These are phyloP conservation scores for Annona squamosa DNA, from an alignment of 164 flowering plant genomes.

Conservation along the genomic window DNA sequence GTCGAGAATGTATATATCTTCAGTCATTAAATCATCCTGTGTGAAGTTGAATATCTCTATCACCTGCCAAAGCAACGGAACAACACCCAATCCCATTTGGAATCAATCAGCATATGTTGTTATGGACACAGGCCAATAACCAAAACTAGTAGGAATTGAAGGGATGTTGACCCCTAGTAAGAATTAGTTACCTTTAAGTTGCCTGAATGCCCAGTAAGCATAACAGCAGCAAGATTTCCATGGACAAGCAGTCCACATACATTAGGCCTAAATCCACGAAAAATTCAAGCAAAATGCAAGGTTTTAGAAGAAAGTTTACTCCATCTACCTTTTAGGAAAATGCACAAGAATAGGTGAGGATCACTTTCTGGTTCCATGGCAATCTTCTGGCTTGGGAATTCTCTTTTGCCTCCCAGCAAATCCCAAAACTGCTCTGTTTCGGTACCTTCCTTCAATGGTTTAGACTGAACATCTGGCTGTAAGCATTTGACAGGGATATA, in stretches of 20 bases:
- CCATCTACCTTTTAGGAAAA: slow-evolving; percentile 52
- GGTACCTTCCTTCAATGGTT: slow-evolving; percentile 77
- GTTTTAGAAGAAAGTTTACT: not conserved
- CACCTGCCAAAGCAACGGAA: slow-evolving; percentile 42
- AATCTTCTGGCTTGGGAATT: slow-evolving; percentile 79
- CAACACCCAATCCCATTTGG: not conserved
- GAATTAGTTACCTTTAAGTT: slow-evolving; percentile 61
- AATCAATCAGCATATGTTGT: not conserved
- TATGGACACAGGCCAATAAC: no score
- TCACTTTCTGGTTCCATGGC: slow-evolving; percentile 66
- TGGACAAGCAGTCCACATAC: slow-evolving; percentile 1
- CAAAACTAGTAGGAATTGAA: no score
- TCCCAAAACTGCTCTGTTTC: slow-evolving; percentile 92
- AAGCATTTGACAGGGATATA: slow-evolving; percentile 9
- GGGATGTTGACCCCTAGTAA: not conserved
- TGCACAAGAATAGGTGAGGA: slow-evolving; percentile 85
- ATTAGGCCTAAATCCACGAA: slow-evolving; percentile 6
- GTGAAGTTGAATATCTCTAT: slow-evolving; percentile 74
- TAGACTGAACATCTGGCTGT: slow-evolving; percentile 85
- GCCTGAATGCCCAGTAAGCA: slow-evolving; percentile 39
- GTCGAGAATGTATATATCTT: slow-evolving; percentile 86
- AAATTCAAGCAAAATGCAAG: not conserved
- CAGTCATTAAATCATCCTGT: slow-evolving; percentile 98
- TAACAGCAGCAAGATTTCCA: slow-evolving; percentile 11
- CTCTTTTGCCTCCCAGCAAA: slow-evolving; percentile 80